These are phyloP conservation scores for Knufia fluminis DNA, from an alignment of 2,329 filamentous ascomycete species.

Conservation along the genomic window DNA sequence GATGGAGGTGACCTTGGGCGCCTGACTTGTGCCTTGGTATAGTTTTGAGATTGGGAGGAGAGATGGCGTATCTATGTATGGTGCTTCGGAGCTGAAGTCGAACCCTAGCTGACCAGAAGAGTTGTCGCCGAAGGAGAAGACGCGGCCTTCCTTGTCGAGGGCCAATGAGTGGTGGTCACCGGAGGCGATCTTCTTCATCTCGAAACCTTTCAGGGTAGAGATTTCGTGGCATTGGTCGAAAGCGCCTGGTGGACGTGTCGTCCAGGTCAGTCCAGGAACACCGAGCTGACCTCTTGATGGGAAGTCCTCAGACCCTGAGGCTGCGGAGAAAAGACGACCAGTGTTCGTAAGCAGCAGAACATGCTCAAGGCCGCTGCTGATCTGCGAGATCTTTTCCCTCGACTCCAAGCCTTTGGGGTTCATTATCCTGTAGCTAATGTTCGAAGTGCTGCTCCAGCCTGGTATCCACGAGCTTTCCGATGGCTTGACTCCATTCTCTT, in stretches of 20 bases:
- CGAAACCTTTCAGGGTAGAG: conserved; percentile 57
- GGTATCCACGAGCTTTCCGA: conserved; percentile 63
- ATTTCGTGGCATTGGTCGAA: conserved; percentile 81
- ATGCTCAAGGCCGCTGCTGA: conserved; percentile 76
- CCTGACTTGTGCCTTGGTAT: conserved; percentile 57
- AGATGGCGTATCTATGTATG: conserved; percentile 59
- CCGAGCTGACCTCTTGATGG: conserved; percentile 81
- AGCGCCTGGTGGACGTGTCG: conserved; percentile 62
- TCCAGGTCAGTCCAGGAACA: conserved; percentile 72
- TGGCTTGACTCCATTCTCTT: conserved; percentile 54
- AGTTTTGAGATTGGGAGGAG: conserved; percentile 61
- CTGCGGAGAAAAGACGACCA: conserved; percentile 83
- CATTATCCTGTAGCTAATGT: conserved; percentile 63
- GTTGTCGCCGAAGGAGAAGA: conserved; percentile 89
- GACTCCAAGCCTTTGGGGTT: conserved; percentile 55
- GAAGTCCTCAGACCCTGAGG: conserved; percentile 66
- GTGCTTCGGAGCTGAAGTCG: conserved; percentile 53
- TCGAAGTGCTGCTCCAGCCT: conserved; percentile 54
- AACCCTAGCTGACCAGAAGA: conserved; percentile 84
- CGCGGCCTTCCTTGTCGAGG: conserved; percentile 62
- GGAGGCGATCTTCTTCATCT: conserved; percentile 65
- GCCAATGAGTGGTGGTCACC: conserved; percentile 82
- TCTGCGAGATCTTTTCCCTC: conserved; percentile 63
- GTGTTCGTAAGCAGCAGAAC: conserved; percentile 73
- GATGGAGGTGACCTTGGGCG: conserved; percentile 63